Evolutionary conservation across 768 basidiomycete genomes (phyloP).

Genomic region (Lyophyllum semitale): DNA sequence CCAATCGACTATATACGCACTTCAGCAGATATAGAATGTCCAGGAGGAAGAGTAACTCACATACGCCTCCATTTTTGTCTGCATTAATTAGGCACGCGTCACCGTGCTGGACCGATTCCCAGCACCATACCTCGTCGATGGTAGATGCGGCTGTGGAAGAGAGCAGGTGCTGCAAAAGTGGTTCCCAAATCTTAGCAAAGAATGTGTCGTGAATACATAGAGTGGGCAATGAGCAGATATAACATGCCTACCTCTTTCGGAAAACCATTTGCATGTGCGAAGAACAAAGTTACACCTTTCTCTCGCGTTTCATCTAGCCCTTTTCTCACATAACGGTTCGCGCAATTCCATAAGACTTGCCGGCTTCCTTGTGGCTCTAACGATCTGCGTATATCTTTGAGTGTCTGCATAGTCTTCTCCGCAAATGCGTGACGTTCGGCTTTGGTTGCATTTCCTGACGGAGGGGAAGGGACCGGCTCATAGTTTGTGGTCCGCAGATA

Average conservation of each 20-base stretch:
- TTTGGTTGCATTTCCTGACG: constrained; percentile 33
- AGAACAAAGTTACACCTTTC: constrained; percentile 67
- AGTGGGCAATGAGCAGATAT: neutral
- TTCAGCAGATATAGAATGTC: neutral
- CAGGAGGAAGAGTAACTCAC: constrained; percentile 37
- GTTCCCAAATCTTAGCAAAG: constrained; percentile 73
- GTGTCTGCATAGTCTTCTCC: constrained; percentile 19
- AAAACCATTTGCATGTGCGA: constrained; percentile 87
- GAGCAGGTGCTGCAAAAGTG: constrained; percentile 57
- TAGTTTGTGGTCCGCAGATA: constrained; percentile 47
- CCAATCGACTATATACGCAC: constrained; percentile 65
- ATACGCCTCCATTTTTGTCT: constrained; percentile 53
- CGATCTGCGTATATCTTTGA: constrained; percentile 32
- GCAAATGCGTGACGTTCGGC: constrained; percentile 32
- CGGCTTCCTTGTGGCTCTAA: constrained; percentile 39
- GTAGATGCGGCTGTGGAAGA: constrained; percentile 33
- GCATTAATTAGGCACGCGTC: constrained; percentile 79
- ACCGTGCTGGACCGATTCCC: constrained; percentile 85
- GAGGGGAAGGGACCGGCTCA: constrained; percentile 36
- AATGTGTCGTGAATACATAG: neutral
- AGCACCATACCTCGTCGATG: constrained; percentile 76
- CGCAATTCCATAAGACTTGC: constrained; percentile 62
- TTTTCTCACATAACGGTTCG: constrained; percentile 67
- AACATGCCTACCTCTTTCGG: constrained; percentile 69
- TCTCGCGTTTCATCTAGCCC: constrained; percentile 21